Base-by-base conservation (phyloP, 2,329 filamentous ascomycete genomes). In the Calonectria pauciramosa region DNA sequence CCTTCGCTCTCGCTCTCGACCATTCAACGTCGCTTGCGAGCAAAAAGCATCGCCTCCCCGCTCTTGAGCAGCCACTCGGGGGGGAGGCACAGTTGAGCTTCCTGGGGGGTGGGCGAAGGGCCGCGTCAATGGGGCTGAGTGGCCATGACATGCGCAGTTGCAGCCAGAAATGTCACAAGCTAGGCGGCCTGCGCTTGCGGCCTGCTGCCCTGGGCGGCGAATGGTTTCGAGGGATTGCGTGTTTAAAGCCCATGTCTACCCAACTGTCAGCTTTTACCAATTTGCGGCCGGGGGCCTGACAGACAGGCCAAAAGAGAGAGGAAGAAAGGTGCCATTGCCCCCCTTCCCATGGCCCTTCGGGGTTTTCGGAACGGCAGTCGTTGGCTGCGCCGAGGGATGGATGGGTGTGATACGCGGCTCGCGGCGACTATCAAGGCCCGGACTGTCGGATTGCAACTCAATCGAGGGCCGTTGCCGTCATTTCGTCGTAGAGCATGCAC, bases 41-140 rank as follows among this genome's bases (percentile, higher is more conserved):
- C 16, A n/a, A 30, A 7, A 16, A 30, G 49, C 49, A 52, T 28
- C 16, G 49, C 20, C 30, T 30, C 51, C 51, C 51, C 51, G 51
- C 51, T 4, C n/a, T 3, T 5, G 8, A 10, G 11, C 36, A 63
- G 32, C 56, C 56, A 63, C 34, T 63, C 56, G 36, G 34, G 13
- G 34, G 20, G n/a, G 14, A 4, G 26, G 54, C 30, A 28, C 1
- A 5, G 30, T 36, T 36, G 30, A 59, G 41, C 41, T 44, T 44
- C 41, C 18, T n/a, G 18, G 30, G 30, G 20, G 18, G n/a, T 13
- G 30, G 26, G n/a, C n/a, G n/a, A 14, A 30, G 23, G 60, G 41
- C 9, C 60, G 60, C 60, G 60, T 64, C 60, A 47, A 64, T 64
- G 60, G 41, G 41, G 60, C 60, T 64, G 60, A 64, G 36, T 47